Evolutionary conservation across 2,329 filamentous ascomycete species (phyloP).

Genomic region (Colletotrichum tamarilloi): DNA sequence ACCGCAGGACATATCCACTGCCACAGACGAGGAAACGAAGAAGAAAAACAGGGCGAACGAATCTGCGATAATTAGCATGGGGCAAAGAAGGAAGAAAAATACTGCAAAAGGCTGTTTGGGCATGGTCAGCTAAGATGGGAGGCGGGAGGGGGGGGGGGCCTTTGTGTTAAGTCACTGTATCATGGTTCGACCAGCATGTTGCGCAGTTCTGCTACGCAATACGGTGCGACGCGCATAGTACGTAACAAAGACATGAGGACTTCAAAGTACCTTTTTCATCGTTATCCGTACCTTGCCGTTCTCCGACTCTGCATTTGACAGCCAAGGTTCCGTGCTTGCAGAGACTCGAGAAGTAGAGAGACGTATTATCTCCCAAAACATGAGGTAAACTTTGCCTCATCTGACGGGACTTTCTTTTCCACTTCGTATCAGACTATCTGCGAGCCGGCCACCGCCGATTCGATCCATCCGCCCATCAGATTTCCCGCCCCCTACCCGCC

Average conservation of each 20-base stretch:
- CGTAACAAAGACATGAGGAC: background rate
- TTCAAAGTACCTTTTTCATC: background rate
- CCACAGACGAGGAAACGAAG: background rate
- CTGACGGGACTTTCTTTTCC: conserved; percentile 2
- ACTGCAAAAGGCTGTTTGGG: background rate
- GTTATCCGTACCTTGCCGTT: background rate
- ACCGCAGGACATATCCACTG: background rate
- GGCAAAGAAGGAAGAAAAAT: background rate
- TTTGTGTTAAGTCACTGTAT: background rate
- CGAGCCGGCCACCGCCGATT: background rate
- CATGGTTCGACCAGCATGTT: background rate
- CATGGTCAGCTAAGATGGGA: background rate
- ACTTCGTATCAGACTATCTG: background rate
- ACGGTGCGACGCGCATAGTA: background rate
- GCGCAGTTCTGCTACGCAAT: background rate
- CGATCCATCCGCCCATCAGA: background rate
- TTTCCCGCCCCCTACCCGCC: too few relatives aligned
- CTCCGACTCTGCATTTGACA: background rate
- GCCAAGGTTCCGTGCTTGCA: background rate
- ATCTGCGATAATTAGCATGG: background rate
- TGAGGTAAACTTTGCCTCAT: conserved; percentile 6
- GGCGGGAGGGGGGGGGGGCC: background rate
- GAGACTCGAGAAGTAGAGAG: background rate
- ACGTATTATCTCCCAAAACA: background rate
- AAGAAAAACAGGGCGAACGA: background rate